These are phyloP conservation scores for Candida morakotiae DNA, from an alignment of 805 yeast species.

Conservation along the genomic window DNA sequence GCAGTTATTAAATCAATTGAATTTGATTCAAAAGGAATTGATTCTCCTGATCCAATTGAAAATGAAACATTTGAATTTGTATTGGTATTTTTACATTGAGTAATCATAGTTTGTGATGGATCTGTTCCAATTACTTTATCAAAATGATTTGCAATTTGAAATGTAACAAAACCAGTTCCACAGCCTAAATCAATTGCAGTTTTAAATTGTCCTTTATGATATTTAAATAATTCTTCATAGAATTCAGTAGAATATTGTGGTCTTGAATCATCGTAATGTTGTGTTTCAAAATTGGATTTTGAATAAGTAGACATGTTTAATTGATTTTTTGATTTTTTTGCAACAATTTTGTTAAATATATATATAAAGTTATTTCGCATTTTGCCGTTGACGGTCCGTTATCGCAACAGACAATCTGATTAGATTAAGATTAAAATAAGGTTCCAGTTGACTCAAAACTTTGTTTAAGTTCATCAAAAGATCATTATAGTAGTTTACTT, in stretches of 20 bases:
- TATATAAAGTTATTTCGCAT: too few species aligned
- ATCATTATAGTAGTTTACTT: too few species aligned
- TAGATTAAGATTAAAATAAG: too few species aligned
- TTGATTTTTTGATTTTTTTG: not conserved
- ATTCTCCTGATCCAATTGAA: slow-evolving; percentile 22
- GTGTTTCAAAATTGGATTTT: slow-evolving; percentile 46
- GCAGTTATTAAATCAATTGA: slow-evolving; percentile 65
- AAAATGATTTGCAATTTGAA: slow-evolving; percentile 44
- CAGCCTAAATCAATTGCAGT: slow-evolving; percentile 68
- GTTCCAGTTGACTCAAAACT: too few species aligned
- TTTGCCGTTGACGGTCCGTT: too few species aligned
- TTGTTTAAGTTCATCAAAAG: too few species aligned
- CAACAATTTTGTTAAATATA: not conserved
- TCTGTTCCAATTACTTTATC: slow-evolving; percentile 61
- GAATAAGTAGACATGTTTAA: slow-evolving; percentile 60
- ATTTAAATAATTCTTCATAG: slow-evolving; percentile 13
- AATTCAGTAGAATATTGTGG: slow-evolving; percentile 57
- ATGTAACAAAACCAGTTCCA: slow-evolving; percentile 75
- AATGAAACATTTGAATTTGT: slow-evolving; percentile 18
- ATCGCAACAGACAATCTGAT: too few species aligned
- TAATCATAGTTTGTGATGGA: slow-evolving; percentile 18
- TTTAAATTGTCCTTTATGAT: slow-evolving; percentile 9
- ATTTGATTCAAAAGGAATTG: slow-evolving; percentile 15
- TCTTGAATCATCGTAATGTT: slow-evolving; percentile 52
- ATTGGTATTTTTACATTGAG: slow-evolving; percentile 13